Evolutionary conservation across 2,329 filamentous ascomycete genomes (phyloP).

Genomic region (Colletotrichum brevisporum): DNA sequence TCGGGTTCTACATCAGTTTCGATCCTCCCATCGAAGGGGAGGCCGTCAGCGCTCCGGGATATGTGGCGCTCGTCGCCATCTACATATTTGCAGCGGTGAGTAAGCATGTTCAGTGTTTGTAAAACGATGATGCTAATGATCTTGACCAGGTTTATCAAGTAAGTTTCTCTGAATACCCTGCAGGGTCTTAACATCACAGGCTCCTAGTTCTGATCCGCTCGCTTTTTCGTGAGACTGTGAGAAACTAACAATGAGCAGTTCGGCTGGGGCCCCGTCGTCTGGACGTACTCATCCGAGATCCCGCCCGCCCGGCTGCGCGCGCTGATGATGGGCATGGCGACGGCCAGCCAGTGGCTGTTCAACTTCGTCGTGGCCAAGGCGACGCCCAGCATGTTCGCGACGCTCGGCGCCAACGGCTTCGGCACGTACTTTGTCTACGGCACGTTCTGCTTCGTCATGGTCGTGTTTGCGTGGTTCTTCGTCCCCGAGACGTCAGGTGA

Average conservation of each 20-base stretch:
- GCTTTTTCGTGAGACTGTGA: not conserved
- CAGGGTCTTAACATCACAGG: no score
- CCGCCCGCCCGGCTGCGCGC: slow-evolving; percentile 70
- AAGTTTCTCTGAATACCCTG: not conserved
- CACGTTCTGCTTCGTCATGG: slow-evolving; percentile 70
- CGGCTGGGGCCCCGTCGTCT: slow-evolving; percentile 71
- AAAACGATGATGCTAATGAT: not conserved
- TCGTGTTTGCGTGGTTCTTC: slow-evolving; percentile 58
- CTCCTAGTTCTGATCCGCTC: no score
- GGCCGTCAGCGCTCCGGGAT: slow-evolving; percentile 59
- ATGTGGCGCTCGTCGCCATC: slow-evolving; percentile 71
- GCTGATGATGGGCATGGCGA: slow-evolving; percentile 72
- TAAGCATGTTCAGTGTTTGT: not conserved
- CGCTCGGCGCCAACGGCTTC: slow-evolving; percentile 41
- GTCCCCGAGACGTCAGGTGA: slow-evolving; percentile 72
- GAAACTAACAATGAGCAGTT: not conserved
- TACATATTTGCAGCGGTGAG: slow-evolving; percentile 54
- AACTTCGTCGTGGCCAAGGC: slow-evolving; percentile 75
- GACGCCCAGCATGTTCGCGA: slow-evolving; percentile 72
- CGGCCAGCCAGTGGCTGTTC: slow-evolving; percentile 75
- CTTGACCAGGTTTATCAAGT: slow-evolving; percentile 10
- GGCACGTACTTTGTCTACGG: slow-evolving; percentile 72
- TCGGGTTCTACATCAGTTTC: slow-evolving; percentile 73
- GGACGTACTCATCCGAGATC: slow-evolving; percentile 71
- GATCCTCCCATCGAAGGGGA: slow-evolving; percentile 53